Base-by-base conservation (phyloP, 176 grass and related monocot species). In the Musa acuminata region DNA sequence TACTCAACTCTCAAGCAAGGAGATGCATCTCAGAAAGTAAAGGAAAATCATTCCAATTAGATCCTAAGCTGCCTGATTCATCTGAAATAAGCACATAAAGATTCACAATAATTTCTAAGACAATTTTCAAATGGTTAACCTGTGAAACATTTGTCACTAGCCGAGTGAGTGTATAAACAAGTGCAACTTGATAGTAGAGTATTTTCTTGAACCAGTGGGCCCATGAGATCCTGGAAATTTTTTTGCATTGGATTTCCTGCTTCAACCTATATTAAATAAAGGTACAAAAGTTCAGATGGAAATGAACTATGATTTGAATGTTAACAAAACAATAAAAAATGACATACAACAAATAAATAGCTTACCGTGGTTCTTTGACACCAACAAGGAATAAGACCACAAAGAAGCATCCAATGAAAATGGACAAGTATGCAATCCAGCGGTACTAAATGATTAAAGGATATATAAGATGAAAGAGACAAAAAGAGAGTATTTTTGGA, bases 111-210 rank as follows among this genome's bases (percentile, higher is more conserved):
- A 17, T 43, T 43, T 43, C 6, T 43, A 43, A 43, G 4, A 35
- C 25, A 67, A 43, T 35, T 35, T 14, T 16, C 64, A 67, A 29
- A 35, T 43, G 13, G 43, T 51, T 51, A 2, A 93, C 95, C 95
- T 98, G 95, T 79, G 95, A 99, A 84, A 99, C 90, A 85, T 99
- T 99, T 35, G 90, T 94, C 43, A 91, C 84, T 68, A 99, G 87
- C 86, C 95, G 87, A 72, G 88, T 99, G 73, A 91, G 79, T 73
- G 84, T 91, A 83, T 98, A 99, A 16, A 94, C 90, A 48, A 99
- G 80, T 74, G 90, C 95, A 89, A 99, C 95, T 89, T 99, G 95
- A 75, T 89, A 99, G 69, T 98, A 98, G 62, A 98, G 66, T 73
- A 88, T n/a, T 81, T 93, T 98, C 72, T 87, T 94, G 82, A 98